Evolutionary conservation across 2,329 filamentous ascomycete species (phyloP).

Genomic region (Sclerotinia nivalis): DNA sequence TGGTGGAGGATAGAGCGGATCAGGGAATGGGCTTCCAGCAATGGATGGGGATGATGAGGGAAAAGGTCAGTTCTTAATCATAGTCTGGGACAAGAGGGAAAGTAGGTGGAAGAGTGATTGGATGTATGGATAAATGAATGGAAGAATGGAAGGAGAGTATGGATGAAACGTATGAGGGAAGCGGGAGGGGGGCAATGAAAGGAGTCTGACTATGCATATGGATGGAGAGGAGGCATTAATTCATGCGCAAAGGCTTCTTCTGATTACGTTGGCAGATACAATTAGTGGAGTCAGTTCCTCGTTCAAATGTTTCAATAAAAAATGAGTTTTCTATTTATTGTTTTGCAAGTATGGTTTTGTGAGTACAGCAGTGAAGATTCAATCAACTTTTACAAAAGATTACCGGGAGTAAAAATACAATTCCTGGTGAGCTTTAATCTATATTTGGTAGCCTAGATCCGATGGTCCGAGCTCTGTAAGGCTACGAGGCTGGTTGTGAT

Average conservation of each 20-base stretch:
- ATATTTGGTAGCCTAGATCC: no score
- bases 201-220: not conserved
- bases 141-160: not conserved
- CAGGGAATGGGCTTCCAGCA: slow-evolving; percentile 90
- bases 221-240: slow-evolving; percentile 3
- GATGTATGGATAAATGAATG: not conserved
- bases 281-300: not conserved
- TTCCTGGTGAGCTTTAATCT: not conserved
- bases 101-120: not conserved
- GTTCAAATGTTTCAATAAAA: not conserved
- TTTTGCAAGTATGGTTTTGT: no score
- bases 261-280: not conserved
- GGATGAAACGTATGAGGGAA: not conserved
- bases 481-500: slow-evolving; percentile 1
- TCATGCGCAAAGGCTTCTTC: not conserved
- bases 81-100: not conserved
- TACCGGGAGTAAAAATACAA: not conserved
- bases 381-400: not conserved
- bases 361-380: no score
- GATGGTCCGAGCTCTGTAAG: not conserved
- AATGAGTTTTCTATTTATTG: no score
- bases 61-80: slow-evolving; percentile 70
- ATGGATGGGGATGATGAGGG: slow-evolving; percentile 87
- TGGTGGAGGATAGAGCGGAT: slow-evolving; percentile 93
- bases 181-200: not conserved